phyloP scores from a whole-genome alignment of 2,329 filamentous ascomycete species.

The Diplodia intermedia region DNA sequence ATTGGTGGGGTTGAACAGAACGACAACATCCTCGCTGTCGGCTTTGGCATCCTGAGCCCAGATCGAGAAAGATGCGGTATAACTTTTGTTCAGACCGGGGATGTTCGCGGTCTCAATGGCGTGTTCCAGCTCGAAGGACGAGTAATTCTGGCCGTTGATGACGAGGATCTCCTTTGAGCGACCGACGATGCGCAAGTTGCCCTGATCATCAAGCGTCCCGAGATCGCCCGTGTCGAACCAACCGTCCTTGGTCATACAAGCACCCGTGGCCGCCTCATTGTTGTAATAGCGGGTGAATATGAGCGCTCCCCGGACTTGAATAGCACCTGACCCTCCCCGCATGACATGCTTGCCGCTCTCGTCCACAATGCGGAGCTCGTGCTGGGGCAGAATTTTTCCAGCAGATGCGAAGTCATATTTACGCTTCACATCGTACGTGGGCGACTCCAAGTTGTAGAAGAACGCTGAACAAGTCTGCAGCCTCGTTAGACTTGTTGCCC shows the following conservation, averaged over 20 bases:
- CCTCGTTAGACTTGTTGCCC: neutral
- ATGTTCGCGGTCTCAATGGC: slow-evolving; percentile 37
- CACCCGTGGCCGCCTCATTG: slow-evolving; percentile 41
- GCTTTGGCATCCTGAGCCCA: slow-evolving; percentile 21
- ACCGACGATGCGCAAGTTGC: slow-evolving; percentile 38
- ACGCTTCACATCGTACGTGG: slow-evolving; percentile 48
- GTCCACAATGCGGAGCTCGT: slow-evolving; percentile 25
- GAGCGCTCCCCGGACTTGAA: slow-evolving; percentile 41
- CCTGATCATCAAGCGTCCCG: slow-evolving; percentile 38
- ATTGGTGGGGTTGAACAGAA: slow-evolving; percentile 26
- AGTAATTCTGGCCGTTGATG: slow-evolving; percentile 42
- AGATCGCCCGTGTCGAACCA: slow-evolving; percentile 42
- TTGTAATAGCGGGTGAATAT: slow-evolving; percentile 52
- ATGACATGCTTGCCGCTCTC: neutral
- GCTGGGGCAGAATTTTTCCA: slow-evolving; percentile 39
- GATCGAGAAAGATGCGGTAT: slow-evolving; percentile 30
- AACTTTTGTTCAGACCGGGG: slow-evolving; percentile 26
- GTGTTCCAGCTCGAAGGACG: slow-evolving; percentile 37
- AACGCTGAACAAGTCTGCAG: slow-evolving; percentile 30
- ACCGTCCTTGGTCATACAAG: slow-evolving; percentile 38
- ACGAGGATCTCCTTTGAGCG: slow-evolving; percentile 40
- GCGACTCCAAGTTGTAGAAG: slow-evolving; percentile 53
- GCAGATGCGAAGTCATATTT: slow-evolving; percentile 47
- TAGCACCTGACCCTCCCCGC: slow-evolving; percentile 6
- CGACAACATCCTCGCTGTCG: slow-evolving; percentile 29